phyloP scores from a whole-genome alignment of 2,329 filamentous ascomycete species.

The Xylaria multiplex region DNA sequence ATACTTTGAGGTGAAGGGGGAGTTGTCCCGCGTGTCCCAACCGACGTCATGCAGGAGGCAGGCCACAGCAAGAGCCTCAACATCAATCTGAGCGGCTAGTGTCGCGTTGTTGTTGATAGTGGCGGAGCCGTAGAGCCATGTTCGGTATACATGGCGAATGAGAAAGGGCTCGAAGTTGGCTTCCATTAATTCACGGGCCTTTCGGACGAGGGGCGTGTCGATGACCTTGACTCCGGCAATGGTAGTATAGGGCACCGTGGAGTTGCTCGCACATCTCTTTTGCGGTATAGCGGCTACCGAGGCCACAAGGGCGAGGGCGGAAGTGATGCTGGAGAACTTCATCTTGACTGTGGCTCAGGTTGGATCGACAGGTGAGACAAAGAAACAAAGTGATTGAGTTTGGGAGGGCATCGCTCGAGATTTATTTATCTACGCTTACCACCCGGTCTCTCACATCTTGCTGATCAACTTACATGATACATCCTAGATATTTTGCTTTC shows the following conservation, averaged over 20 bases:
- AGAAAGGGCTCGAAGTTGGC: conserved; percentile 38
- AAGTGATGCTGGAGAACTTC: conserved; percentile 33
- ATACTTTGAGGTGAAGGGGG: conserved; percentile 32
- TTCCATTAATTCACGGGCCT: conserved; percentile 35
- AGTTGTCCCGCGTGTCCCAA: conserved; percentile 42
- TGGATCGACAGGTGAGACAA: conserved; percentile 14
- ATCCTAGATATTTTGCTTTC: no score
- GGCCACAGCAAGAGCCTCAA: conserved; percentile 42
- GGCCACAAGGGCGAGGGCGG: conserved; percentile 29
- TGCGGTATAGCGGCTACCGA: conserved; percentile 25
- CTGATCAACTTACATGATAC: neutral
- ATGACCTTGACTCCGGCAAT: conserved; percentile 42
- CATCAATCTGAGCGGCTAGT: conserved; percentile 38
- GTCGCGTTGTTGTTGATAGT: conserved; percentile 41
- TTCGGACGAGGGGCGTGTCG: conserved; percentile 42
- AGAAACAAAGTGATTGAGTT: neutral
- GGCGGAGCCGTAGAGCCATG: conserved; percentile 42
- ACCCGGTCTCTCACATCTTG: neutral
- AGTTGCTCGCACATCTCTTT: conserved; percentile 22
- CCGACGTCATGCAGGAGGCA: conserved; percentile 44
- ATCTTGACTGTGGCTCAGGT: conserved; percentile 27
- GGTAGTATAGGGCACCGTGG: conserved; percentile 39
- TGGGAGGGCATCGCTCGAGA: conserved; percentile 20
- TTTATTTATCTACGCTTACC: conserved; percentile 17
- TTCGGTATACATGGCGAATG: conserved; percentile 39